phyloP scores from a whole-genome alignment of 2,329 filamentous ascomycete species.

The Colletotrichum lupini region DNA sequence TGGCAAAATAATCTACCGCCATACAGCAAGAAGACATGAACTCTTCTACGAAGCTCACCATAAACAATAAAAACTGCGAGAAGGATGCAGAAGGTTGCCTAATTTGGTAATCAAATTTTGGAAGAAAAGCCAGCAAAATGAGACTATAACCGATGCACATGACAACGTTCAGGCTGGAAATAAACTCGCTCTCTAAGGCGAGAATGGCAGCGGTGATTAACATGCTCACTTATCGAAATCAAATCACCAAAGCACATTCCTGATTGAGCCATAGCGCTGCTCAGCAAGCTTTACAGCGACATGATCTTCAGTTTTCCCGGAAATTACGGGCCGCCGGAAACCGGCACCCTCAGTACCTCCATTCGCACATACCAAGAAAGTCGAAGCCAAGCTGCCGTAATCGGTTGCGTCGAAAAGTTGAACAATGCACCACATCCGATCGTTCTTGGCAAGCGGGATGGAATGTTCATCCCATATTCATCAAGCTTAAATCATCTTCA shows the following conservation, averaged over 20 bases:
- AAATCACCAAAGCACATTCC: background rate
- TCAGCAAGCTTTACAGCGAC: background rate
- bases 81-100: too few species aligned
- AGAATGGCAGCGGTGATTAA: background rate
- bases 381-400: background rate
- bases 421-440: background rate
- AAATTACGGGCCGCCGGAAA: background rate
- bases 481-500: background rate
- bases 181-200: background rate
- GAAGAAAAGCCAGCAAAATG: too few species aligned
- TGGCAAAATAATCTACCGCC: too few species aligned
- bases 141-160: too few species aligned
- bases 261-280: background rate
- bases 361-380: background rate
- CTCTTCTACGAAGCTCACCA: too few species aligned
- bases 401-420: background rate
- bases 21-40: too few species aligned
- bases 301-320: background rate
- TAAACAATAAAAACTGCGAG: too few species aligned
- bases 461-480: background rate
- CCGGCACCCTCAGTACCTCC: too few species aligned
- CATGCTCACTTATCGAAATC: background rate
- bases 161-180: background rate
- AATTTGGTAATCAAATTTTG: too few species aligned
- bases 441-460: background rate